Conservation (phyloP, 345 rosid genomes). For the Carallia pectinifolia region DNA sequence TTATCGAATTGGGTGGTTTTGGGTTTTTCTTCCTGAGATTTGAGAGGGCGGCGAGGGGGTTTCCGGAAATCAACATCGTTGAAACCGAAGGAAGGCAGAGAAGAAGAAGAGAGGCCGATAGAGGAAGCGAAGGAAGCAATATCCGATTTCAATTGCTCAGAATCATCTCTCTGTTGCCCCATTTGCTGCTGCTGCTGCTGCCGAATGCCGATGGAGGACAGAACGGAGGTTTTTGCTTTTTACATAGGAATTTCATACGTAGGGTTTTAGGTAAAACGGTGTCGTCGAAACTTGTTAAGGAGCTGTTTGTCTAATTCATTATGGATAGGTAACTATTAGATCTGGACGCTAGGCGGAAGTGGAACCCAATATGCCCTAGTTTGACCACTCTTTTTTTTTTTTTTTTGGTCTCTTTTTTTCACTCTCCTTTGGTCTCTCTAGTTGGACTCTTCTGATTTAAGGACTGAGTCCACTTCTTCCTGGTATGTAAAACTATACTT, state of each 20-base stretch:
- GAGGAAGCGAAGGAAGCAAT: slow-evolving; percentile 78
- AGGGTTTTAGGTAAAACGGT: background rate
- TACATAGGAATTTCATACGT: too few relatives aligned
- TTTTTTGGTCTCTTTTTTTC: too few relatives aligned
- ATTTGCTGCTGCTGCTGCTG: slow-evolving; percentile 12
- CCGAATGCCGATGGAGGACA: too few relatives aligned
- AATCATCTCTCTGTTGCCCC: slow-evolving; percentile 26
- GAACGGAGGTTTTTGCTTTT: slow-evolving; percentile 5
- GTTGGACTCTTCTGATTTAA: background rate
- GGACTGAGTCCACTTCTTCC: background rate
- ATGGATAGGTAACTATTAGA: background rate
- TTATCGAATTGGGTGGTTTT: background rate
- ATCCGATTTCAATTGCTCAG: slow-evolving; percentile 53
- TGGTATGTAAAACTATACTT: too few relatives aligned
- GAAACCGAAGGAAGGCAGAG: slow-evolving; percentile 58
- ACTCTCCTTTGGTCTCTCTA: too few relatives aligned
- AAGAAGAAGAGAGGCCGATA: slow-evolving; percentile 63
- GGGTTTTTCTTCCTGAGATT: slow-evolving; percentile 12
- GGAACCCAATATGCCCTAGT: background rate
- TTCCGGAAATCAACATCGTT: slow-evolving; percentile 76
- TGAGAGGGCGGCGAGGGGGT: slow-evolving; percentile 21
- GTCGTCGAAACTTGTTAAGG: too few relatives aligned
- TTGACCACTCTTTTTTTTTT: background rate
- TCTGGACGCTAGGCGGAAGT: too few relatives aligned
- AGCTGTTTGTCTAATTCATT: too few relatives aligned